These are phyloP conservation scores for Arthrobotrys sinensis DNA, from an alignment of 2,329 filamentous ascomycete species.

Conservation along the genomic window DNA sequence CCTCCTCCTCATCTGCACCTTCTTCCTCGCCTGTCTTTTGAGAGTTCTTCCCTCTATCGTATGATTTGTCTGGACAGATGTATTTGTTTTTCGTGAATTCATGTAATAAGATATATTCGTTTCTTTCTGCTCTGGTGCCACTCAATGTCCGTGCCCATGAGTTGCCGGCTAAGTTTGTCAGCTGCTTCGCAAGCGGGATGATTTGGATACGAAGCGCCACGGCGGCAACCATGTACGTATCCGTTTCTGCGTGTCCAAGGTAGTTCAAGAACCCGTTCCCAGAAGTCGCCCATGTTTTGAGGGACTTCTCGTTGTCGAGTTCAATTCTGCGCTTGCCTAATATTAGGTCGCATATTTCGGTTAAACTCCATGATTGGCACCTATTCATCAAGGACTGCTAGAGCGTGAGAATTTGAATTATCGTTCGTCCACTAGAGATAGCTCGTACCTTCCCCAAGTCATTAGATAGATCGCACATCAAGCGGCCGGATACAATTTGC, in stretches of 20 bases:
- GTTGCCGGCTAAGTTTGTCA: constrained; percentile 97
- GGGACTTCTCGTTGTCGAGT: constrained; percentile 86
- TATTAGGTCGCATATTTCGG: constrained; percentile 96
- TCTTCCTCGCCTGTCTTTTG: constrained; percentile 72
- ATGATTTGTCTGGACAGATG: constrained; percentile 95
- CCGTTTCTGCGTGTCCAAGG: constrained; percentile 91
- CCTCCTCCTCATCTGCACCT: constrained; percentile 67
- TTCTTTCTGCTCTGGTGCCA: constrained; percentile 94
- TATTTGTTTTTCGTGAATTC: constrained; percentile 98
- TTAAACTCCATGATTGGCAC: constrained; percentile 97
- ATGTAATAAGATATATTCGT: constrained; percentile 98
- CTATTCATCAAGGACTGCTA: constrained; percentile 87
- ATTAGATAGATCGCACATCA: constrained; percentile 94
- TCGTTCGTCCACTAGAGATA: neutral
- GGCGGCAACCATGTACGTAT: constrained; percentile 95
- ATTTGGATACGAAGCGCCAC: constrained; percentile 91
- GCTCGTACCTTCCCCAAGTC: constrained; percentile 83
- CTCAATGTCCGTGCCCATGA: constrained; percentile 97
- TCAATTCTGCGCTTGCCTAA: constrained; percentile 84
- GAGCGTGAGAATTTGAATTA: constrained; percentile 63
- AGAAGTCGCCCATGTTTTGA: constrained; percentile 88
- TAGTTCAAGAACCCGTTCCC: constrained; percentile 93
- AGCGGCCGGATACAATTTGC: constrained; percentile 86
- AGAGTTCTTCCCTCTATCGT: constrained; percentile 77
- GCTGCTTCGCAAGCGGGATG: constrained; percentile 90